Evolutionary conservation across 2,329 filamentous ascomycete genomes (phyloP), one percentile per base, ranked within the genome.

Genomic region (Claviceps capensis): DNA sequence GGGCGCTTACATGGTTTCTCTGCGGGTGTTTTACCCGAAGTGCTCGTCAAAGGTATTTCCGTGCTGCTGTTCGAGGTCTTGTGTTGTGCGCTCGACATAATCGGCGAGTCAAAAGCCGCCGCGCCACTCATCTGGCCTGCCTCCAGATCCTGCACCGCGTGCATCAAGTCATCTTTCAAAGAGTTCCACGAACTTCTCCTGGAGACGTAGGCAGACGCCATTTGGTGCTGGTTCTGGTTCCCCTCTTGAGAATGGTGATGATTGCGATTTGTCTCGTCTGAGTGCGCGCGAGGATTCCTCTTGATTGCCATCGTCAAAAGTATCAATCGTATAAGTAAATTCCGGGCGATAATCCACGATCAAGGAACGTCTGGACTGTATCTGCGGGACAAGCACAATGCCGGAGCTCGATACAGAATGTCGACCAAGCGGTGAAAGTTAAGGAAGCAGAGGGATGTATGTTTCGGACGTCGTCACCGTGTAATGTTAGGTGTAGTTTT

Each of bases 141-240:
- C 38, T 63, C 62, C 23, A 55, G 26, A 19, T 65, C 63, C 11
- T 54, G 53, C 36, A 49, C 41, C 1, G 36, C 46, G 37, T 60
- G 57, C 34, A 59, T 49, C 47, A 55, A 46, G 36, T 63, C 64
- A 38, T 68, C 64, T 42, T 54, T 61, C 37, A 57, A 50, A 5
- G 63, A 61, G 54, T 59, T 63, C 41, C 60, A 60, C 2, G 65
- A 67, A 45, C 58, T 62, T 30, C 60, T 60, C 52, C 63, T 58
- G 41, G 62, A 62, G 44, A 60, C 56, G 46, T 60, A 63, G 3
- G 63, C 57, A 1, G 60, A 56, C 5, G 56, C 30, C 19, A 50
- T 54, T 11, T 56, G 43, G 14, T 11, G 38, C 41, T 57, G 52
- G 5, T 49, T 47, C 36, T 57, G 52, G 3, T 49, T 47, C 13